Base-by-base conservation (phyloP, 148 eudicot genomes). In the Rhododendron henanense region DNA sequence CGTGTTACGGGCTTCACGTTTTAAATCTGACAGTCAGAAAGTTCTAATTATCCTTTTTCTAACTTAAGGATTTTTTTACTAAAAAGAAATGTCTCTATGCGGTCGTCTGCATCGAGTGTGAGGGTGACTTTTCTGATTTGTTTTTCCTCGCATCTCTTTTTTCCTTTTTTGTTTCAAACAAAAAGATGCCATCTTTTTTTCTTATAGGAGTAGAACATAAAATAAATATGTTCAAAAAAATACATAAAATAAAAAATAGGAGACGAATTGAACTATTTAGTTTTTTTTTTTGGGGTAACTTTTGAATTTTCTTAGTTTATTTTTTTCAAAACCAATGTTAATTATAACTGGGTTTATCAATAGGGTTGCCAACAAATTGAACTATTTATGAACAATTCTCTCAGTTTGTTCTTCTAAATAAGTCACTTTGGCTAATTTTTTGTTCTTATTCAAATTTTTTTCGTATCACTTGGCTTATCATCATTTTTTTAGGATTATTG, bases 1-100 rank as follows among this genome's bases (percentile, higher is more conserved):
- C 87, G 84, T 86, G 84, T 81, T 71, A 19, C 8, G 10, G 57
- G 71, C 63, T 86, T 69, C 84, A 81, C 80, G 19, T 84, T 81
- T 81, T 73, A 71, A n/a, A 81, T 73, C 39, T 86, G 84, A 86
- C 87, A 73, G 37, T 23, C 71, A 81, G 50, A 80, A 47, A 23
- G 45, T 79, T 48, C 87, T 79, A 67, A 21, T 41, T 65, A 37
- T 31, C 13, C 39, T 10, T 81, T n/a, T 18, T 28, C 2, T 1
- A 13, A 47, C 1, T 55, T 33, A 28, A 16, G n/a, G 39, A 15
- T 83, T 63, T 65, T 67, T 41, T 44, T 1, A 37, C 74, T 65
- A 41, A 14, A 47, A 9, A 73, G 53, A 67, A 45, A 23, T 19
- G 80, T 71, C 57, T 45, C 25, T 28, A 48, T 84, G 81, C 55